Conservation (phyloP, 2,329 filamentous ascomycete genomes). For the Mycosphaerella arachidis region DNA sequence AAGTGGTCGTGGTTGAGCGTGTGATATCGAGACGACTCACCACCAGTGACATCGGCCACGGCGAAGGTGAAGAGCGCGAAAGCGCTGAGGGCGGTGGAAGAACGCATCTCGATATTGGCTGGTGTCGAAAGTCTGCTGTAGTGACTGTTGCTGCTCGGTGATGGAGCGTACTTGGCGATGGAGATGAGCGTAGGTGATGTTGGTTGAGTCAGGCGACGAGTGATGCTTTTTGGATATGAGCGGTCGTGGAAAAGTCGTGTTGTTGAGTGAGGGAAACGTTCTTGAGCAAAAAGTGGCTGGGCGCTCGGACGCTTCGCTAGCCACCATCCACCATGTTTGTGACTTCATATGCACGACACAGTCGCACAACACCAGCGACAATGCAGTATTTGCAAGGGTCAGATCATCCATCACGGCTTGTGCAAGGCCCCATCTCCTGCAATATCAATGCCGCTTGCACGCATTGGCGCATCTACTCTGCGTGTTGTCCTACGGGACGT, state of each 20-base stretch:
- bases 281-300: not conserved
- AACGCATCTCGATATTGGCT: conserved; percentile 24
- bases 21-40: conserved; percentile 8
- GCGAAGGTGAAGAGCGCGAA: conserved; percentile 23
- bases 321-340: not conserved
- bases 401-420: not conserved
- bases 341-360: not conserved
- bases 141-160: conserved; percentile 4
- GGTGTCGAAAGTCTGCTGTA: conserved; percentile 3
- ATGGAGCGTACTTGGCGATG: not conserved
- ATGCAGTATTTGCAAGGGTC: not conserved
- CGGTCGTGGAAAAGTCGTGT: not conserved
- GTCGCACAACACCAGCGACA: not conserved
- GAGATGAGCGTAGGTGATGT: conserved; percentile 10
- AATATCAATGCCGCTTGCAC: not conserved
- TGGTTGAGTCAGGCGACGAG: conserved; percentile 1
- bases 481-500: not conserved
- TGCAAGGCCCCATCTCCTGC: not conserved
- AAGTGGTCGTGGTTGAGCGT: not conserved
- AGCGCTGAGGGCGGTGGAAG: conserved; percentile 22
- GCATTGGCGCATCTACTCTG: not conserved
- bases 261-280: conserved; percentile 1
- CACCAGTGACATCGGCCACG: conserved; percentile 25
- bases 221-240: not conserved
- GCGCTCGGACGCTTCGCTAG: not conserved